These are phyloP conservation scores for Avena sativa DNA, from an alignment of 176 grass and related monocot genomes.

Conservation along the genomic window DNA sequence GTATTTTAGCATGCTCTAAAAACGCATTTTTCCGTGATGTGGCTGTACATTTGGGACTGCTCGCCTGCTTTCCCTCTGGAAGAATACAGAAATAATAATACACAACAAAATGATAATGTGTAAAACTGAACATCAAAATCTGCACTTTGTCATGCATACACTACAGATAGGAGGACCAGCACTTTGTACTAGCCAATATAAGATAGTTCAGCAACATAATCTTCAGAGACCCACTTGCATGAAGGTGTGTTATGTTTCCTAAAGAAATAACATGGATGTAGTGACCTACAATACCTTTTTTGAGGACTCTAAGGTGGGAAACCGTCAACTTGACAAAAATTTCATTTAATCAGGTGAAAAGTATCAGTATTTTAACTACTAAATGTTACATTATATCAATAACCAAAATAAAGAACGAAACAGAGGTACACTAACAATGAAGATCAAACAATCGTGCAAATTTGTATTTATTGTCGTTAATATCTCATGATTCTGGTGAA, in stretches of 20 bases:
- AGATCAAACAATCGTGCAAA: background rate
- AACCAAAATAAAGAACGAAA: background rate
- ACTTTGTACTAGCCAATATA: background rate
- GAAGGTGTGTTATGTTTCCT: slow-evolving; percentile 26
- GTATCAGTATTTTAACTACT: background rate
- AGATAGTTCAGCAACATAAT: slow-evolving; percentile 35
- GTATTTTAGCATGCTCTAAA: slow-evolving; percentile 17
- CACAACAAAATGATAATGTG: background rate
- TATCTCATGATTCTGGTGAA: background rate
- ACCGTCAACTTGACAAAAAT: background rate
- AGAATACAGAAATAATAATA: slow-evolving; percentile 2
- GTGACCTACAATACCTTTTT: slow-evolving; percentile 35
- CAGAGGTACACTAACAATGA: background rate
- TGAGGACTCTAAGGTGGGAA: slow-evolving; percentile 15
- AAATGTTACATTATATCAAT: background rate
- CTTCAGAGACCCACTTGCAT: slow-evolving; percentile 23
- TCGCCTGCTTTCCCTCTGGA: background rate
- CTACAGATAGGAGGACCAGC: background rate
- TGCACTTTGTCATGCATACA: background rate
- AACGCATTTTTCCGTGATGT: background rate
- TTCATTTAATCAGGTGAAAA: slow-evolving; percentile 17
- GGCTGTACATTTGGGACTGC: background rate
- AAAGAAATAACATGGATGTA: slow-evolving; percentile 23
- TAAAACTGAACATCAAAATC: background rate
- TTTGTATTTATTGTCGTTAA: background rate